These are phyloP conservation scores for Lichtheimia ornata DNA, from an alignment of 371 early-diverging fungal species.

Conservation along the genomic window DNA sequence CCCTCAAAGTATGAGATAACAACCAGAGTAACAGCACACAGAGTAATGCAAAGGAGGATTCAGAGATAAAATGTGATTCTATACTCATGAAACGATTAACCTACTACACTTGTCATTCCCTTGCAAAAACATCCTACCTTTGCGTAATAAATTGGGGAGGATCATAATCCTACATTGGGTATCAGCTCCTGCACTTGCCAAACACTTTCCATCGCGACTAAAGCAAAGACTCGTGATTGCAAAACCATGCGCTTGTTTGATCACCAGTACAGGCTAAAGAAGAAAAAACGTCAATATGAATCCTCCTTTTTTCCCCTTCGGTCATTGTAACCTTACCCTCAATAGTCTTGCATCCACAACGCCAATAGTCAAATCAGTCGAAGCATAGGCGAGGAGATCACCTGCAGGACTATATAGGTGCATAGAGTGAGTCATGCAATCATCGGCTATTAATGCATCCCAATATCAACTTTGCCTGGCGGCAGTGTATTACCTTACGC, in stretches of 20 bases:
- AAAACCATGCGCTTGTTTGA: conserved; percentile 50
- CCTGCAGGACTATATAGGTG: conserved; percentile 50
- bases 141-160: conserved; percentile 40
- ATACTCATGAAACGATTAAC: neutral
- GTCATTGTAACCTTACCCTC: conserved; percentile 31
- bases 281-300: neutral
- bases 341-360: conserved; percentile 59
- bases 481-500: conserved; percentile 21
- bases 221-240: conserved; percentile 60
- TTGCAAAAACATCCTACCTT: conserved; percentile 7
- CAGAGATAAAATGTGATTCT: neutral
- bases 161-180: conserved; percentile 45
- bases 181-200: conserved; percentile 65
- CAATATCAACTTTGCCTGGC: too few relatives aligned
- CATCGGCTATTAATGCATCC: neutral
- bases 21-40: conserved; percentile 25
- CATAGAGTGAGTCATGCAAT: conserved; percentile 5
- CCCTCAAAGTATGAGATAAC: conserved; percentile 24
- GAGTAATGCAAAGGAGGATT: conserved; percentile 10
- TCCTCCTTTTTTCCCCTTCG: neutral
- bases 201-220: conserved; percentile 35
- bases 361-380: conserved; percentile 56
- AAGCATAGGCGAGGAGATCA: conserved; percentile 60
- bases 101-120: neutral
- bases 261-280: conserved; percentile 35